Base-by-base conservation (phyloP, 1,139 yeast genomes). In the Hanseniaspora gamundiae region DNA sequence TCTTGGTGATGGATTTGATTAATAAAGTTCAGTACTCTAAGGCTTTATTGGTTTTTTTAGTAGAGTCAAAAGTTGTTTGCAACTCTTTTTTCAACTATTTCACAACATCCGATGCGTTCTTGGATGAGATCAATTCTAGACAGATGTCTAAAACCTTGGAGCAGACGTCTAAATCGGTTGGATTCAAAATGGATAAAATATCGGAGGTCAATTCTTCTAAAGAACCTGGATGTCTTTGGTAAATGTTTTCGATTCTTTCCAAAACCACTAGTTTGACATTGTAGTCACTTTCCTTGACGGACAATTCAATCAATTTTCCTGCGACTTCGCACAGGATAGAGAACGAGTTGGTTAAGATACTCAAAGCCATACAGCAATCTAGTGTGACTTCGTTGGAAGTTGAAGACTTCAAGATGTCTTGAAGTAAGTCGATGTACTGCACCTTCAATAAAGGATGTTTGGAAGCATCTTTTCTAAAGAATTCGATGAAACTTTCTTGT, bases 81-180 rank as follows among this genome's bases (percentile, higher is more conserved):
- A 93, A 74, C 64, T 93, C 99, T 60, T 86, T 91, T 68, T 86
- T 91, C 65, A 93, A 76, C 52, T 88, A 73, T 59, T 86, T 84
- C 51, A 91, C 84, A 35, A 91, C 95, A 58, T 87, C 96, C 57
- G 88, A 96, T 40, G 88, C 95, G 56, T 88, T 91, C 69, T 95
- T 83, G 53, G 82, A 76, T 41, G 93, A 72, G 42, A 88, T 80
- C 62, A 93, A 74, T 52, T 78, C 75, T 57, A 91, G 70, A 17
- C 95, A 76, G 43, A 91, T 84, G 48, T 80, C 81, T 50, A 93
- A 71, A 21, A 95, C 95, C 65, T 84, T 85, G 54, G 76, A 76
- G 58, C 95, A 86, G 45, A 91, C 96, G 53, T 84, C 96, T 51
- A 88, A 65, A 58, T 93, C 97, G 52, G 88, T 95, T 16, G 94